Evolutionary conservation across 805 yeast genomes (phyloP), one percentile per base, ranked within the genome.

Genomic region (Kodamaea hsintzibuensis): DNA sequence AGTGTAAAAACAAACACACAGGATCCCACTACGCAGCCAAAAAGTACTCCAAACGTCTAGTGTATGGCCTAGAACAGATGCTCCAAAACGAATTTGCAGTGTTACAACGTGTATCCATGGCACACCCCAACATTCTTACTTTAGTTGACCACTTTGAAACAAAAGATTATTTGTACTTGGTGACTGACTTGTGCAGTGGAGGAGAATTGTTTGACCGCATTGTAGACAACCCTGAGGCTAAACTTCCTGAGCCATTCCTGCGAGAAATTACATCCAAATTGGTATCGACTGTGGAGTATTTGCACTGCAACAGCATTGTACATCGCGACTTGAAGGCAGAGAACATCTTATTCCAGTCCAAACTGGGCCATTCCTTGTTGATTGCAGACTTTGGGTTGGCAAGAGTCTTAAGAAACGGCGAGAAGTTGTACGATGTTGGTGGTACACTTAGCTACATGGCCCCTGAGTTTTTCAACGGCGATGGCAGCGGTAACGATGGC

Each of bases 401-500:
- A 12, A 69, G 82, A 10, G 73, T 79, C 39, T 67, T 80, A 7
- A 73, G 71, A 33, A 25, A 61, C 25, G 51, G 56, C 44, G 63
- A 72, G 60, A 62, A 68, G 59, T 57, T 77, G 57, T 66, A 73
- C 57, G 74, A 86, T 54, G 69, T 83, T 39, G 76, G 86, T 61
- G 93, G 93, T 0, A 88, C 93, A 0, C 78, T 87, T 6, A 84
- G 89, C 17, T 87, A 87, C 67, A 82, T 87, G 80, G 87, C 92
- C 0, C 93, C 93, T 0, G 92, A 87, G 62, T 66, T 69, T 49
- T 76, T 88, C 42, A 73, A 82, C 52, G 42, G 17, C 19, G 42
- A 38, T 13, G 35, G 35, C 35, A 30, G 35, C 8, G 66, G 72
- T 13, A 72, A 79, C 49, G 64, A 71, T 42, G 83, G 83, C n/a